Base-by-base conservation (phyloP, 1,284 basidiomycete species). In the Cryptococcus hybrid region DNA sequence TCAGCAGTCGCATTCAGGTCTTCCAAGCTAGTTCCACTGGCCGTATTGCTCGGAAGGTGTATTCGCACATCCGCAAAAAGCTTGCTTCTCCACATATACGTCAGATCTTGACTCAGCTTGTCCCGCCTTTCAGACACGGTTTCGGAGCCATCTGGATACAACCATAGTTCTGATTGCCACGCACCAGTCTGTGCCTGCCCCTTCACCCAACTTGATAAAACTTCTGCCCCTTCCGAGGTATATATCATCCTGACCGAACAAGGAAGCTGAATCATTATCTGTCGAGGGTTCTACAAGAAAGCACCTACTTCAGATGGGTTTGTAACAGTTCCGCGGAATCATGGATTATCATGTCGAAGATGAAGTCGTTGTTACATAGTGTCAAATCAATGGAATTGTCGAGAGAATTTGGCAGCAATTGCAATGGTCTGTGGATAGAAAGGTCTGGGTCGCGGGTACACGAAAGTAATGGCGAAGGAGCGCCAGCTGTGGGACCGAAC, bases 11-110 rank as follows among this genome's bases (percentile, higher is more conserved):
- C 24, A 24, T 24, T 24, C 46, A 47, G 30, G 30, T 35, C 15
- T 24, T 24, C 46, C n/a, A 47, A 7, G 70, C n/a, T 64, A 66
- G 52, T 69, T 68, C 1, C 70, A 71, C 42, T 71, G 62, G 9
- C 58, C 57, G 38, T 42, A 30, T 5, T 46, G 44, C 7, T 45
- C 37, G 82, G 83, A 43, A 93, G 84, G 0, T 87, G 83, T 58
- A 97, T 87, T 53, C 86, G 84, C 13, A 93, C 85, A 75, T 97
- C 93, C 2, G 90, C 89, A 76, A 93, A 97, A 11, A 97, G 84
- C 55, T 92, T 86, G 13, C 88, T 90, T 35, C 92, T 81, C 93
- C 93, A 96, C 91, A 94, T 94, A 81, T 89, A 96, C 35, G 94
- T 90, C 38, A 96, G 82, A 73, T 96, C 93, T 57, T 76, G 74